phyloP scores from a whole-genome alignment of 352 stramenopile genomes.

The Globisporangium radiosum region DNA sequence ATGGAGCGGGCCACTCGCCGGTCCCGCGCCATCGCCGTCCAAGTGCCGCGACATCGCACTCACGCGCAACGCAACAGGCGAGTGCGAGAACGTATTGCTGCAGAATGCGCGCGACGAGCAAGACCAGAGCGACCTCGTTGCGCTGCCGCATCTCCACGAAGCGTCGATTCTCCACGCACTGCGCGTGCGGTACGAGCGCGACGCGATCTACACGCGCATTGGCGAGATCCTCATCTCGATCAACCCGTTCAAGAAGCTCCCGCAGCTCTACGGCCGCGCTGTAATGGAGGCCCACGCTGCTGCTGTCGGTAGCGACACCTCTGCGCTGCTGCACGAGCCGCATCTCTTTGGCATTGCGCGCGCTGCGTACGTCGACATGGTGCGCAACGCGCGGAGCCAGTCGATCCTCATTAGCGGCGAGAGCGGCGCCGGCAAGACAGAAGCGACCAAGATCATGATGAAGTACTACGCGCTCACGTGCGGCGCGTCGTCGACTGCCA shows the following conservation, averaged over 20 bases:
- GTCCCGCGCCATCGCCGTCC: conserved; percentile 5
- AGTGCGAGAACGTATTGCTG: conserved; percentile 64
- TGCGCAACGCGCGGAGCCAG: conserved; percentile 60
- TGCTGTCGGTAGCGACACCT: conserved; percentile 13
- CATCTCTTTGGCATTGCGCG: conserved; percentile 78
- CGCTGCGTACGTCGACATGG: conserved; percentile 65
- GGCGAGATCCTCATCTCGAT: conserved; percentile 85
- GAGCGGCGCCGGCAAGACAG: conserved; percentile 82
- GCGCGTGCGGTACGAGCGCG: conserved; percentile 62
- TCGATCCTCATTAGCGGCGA: conserved; percentile 86
- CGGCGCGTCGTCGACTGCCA: conserved; percentile 20
- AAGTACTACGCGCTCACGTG: conserved; percentile 81
- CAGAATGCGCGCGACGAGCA: conserved; percentile 59
- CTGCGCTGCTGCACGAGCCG: conserved; percentile 15
- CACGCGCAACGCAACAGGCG: conserved; percentile 24
- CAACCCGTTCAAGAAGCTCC: conserved; percentile 78
- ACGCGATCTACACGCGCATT: conserved; percentile 85
- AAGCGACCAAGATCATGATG: conserved; percentile 90
- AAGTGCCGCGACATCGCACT: conserved; percentile 32
- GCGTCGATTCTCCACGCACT: conserved; percentile 79
- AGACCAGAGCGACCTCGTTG: conserved; percentile 69
- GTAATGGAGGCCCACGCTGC: conserved; percentile 43
- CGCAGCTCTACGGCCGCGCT: conserved; percentile 52
- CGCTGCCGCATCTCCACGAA: conserved; percentile 81
- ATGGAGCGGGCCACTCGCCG: conserved; percentile 8